Evolutionary conservation across 306 rosid species (phyloP), one percentile per base, ranked within the genome.

Genomic region (Rosa persica): DNA sequence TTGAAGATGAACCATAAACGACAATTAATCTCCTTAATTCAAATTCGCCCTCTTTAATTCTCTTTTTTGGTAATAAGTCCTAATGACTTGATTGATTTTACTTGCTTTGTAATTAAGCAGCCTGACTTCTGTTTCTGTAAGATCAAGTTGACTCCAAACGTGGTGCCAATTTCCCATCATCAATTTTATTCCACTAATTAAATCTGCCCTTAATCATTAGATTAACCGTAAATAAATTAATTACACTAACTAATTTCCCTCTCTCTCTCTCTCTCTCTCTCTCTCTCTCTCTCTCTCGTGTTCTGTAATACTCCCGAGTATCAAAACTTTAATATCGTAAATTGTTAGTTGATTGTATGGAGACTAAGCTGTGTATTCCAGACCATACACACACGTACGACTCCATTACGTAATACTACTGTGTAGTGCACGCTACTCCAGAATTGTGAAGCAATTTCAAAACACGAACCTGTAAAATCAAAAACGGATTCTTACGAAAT

Each of bases 161-260:
- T 40, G 52, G 47, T 81, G 30, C 72, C 83, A 75, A 69, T 72
- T 61, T 80, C 4, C 47, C 83, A 87, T 80, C 67, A 40, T 55
- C 67, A 42, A 30, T 27, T 8, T 34, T 2, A 16, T 15, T 44
- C 20, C n/a, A 9, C 66, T 60, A 22, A 60, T 60, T 25, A 25
- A n/a, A n/a, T 57, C 9, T 2, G 3, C 19, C 67, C 17, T 61
- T 1, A 5, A 23, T 61, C 40, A 61, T 13, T 27, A 13, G 39
- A 5, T 27, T 61, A 27, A 12, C 4, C 12, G 10, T 61, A 27
- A 4, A 23, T 1, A 9, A 22, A n/a, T 22, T n/a, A 4, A 58
- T 58, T 20, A 5, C 13, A n/a, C 34, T 57, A 8, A n/a, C 10
- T 19, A 52, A 52, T 3, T 47, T 12, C 3, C 3, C 47, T 8